A percentile compares a stretch with the other conserved stretches of the same genome.
Evolutionary conservation across 139 green algal genomes (phyloP).

Genomic region (Mesotaenium endlicherianum): DNA sequence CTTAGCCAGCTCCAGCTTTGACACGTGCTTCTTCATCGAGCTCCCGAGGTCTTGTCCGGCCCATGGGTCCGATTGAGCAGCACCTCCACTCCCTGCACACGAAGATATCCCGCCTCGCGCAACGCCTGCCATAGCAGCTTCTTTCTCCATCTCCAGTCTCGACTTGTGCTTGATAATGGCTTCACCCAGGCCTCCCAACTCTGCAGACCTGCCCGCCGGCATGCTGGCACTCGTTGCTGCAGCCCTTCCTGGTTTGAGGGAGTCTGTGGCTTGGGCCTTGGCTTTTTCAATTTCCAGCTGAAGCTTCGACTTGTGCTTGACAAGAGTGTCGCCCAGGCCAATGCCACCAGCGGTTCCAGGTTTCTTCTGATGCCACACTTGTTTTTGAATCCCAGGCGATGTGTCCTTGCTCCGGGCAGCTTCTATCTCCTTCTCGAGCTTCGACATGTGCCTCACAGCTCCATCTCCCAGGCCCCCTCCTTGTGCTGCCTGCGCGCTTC

Average conservation of each 20-base stretch:
- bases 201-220: background rate
- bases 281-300: slow-evolving; percentile 33
- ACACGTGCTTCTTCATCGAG: slow-evolving; percentile 34
- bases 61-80: slow-evolving; percentile 4
- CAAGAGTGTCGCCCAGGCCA: slow-evolving; percentile 8
- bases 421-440: background rate
- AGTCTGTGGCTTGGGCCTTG: background rate
- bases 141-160: slow-evolving; percentile 26
- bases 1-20: slow-evolving; percentile 22
- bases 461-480: background rate
- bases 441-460: slow-evolving; percentile 2
- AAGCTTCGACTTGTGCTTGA: slow-evolving; percentile 29
- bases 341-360: too few species aligned
- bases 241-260: background rate
- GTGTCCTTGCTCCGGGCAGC: background rate
- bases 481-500: background rate
- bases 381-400: too few species aligned
- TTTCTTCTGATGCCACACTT: too few species aligned
- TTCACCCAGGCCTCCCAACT: slow-evolving; percentile 8
- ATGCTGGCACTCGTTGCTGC: background rate
- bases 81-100: background rate
- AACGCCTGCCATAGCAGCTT: background rate
- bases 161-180: slow-evolving; percentile 18
- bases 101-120: background rate
- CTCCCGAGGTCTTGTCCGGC: background rate